Conservation (phyloP, 2,329 filamentous ascomycete species). For the Sarocladium brachiariae region DNA sequence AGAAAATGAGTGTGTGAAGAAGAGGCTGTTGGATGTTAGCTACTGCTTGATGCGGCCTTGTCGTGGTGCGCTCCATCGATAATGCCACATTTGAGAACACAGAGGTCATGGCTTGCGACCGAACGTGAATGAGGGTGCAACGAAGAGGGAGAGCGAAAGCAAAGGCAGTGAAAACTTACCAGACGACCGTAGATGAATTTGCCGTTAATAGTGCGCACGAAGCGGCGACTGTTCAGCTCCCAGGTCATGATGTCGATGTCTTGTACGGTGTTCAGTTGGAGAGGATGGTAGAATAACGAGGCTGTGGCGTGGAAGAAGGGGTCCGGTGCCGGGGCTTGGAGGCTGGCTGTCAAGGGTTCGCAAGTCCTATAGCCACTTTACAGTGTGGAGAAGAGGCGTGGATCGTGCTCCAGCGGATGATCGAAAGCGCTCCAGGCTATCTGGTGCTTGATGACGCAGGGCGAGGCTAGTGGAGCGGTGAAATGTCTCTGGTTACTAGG, state of each 20-base stretch:
- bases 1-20: constrained; percentile 74
- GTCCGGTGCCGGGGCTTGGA: background rate
- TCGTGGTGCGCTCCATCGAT: constrained; percentile 13
- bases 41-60: constrained; percentile 13
- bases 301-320: background rate
- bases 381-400: constrained; percentile 1
- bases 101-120: background rate
- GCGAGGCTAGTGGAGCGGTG: background rate
- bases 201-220: constrained; percentile 54
- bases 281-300: background rate
- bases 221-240: constrained; percentile 52
- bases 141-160: no score
- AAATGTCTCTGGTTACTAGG: constrained; percentile 3
- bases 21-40: constrained; percentile 58
- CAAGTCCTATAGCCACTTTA: background rate
- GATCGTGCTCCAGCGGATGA: constrained; percentile 2
- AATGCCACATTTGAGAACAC: background rate
- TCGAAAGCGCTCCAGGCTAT: background rate
- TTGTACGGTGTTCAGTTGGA: background rate
- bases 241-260: constrained; percentile 40
- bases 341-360: background rate
- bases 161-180: constrained; percentile 52
- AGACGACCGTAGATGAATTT: constrained; percentile 68
- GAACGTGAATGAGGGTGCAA: background rate
- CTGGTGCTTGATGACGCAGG: constrained; percentile 2